phyloP scores from a whole-genome alignment of 2,329 filamentous ascomycete genomes.

The Bipolaris bicolor region DNA sequence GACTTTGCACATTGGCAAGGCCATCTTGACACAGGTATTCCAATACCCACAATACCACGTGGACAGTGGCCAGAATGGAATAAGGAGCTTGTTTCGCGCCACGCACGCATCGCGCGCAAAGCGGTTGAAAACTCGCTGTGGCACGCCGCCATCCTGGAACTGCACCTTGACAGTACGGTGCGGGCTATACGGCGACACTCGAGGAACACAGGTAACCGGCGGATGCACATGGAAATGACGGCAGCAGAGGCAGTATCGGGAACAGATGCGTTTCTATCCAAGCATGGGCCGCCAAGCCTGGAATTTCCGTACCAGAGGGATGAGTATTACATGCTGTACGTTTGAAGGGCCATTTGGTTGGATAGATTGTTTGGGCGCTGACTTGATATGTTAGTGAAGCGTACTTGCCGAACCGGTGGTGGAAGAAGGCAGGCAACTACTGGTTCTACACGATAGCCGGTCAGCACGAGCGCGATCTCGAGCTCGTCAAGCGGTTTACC shows the following conservation, averaged over 20 bases:
- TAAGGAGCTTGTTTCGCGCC: slow-evolving; percentile 49
- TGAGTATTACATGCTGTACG: slow-evolving; percentile 62
- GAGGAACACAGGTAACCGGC: slow-evolving; percentile 57
- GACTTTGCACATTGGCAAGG: slow-evolving; percentile 65
- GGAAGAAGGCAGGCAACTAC: slow-evolving; percentile 53
- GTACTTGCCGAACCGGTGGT: slow-evolving; percentile 63
- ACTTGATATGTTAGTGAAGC: slow-evolving; percentile 47
- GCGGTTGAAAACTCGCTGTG: slow-evolving; percentile 58
- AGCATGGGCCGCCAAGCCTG: slow-evolving; percentile 58
- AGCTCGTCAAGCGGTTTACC: slow-evolving; percentile 30
- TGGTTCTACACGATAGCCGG: slow-evolving; percentile 58
- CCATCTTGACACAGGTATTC: slow-evolving; percentile 58
- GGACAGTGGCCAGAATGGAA: slow-evolving; percentile 61
- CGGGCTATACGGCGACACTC: slow-evolving; percentile 56
- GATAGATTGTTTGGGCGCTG: too few species aligned
- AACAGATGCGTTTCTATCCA: slow-evolving; percentile 59
- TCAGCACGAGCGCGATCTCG: slow-evolving; percentile 51
- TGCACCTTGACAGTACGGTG: slow-evolving; percentile 56
- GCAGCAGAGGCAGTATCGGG: slow-evolving; percentile 53
- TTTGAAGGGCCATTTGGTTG: slow-evolving; percentile 13
- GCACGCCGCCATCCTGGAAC: slow-evolving; percentile 58
- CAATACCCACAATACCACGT: slow-evolving; percentile 59
- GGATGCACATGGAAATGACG: slow-evolving; percentile 56
- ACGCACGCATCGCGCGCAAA: slow-evolving; percentile 54
- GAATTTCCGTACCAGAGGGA: slow-evolving; percentile 64